Evolutionary conservation across 768 basidiomycete genomes (phyloP), one percentile per base, ranked within the genome.

Genomic region (Filobasidium floriforme): DNA sequence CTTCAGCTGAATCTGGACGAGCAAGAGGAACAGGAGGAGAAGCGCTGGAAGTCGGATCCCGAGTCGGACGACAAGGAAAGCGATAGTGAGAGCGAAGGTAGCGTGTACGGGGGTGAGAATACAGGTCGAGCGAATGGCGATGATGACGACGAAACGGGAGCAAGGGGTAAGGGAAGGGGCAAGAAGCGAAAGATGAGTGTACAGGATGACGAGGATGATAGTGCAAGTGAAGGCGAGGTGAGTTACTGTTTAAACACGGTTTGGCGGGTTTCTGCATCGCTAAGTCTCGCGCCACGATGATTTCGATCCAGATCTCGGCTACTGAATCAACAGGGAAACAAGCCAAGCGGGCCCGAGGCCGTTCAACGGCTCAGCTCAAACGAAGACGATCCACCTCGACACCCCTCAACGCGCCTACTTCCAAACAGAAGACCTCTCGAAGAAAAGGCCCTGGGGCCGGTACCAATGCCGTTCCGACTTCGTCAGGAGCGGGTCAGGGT

Each of bases 11-110:
- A 37, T 37, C 32, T 9, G 32, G 32, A 37, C 32, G 32, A 37
- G 32, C 32, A 37, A 37, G 32, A 57, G 54, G 54, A 57, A 15
- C 18, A 57, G 15, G 54, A 57, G 54, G 54, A 57, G n/a, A 57
- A 57, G 5, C 22, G 54, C 2, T 57, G 14, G 18, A 57, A 57
- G 15, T 57, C 54, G 15, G 54, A 57, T 24, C 54, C 54, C 12
- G 54, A 57, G 24, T 57, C 54, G 54, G n/a, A 57, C 7, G 22
- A 24, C 54, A n/a, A 57, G 26, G 14, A 2, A 5, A 57, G 54
- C 24, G 54, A 49, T 49, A 49, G 46, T 12, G 3, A 4, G 15
- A 49, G 24, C 24, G 54, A 51, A 51, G 46, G 46, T 18, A 51
- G 46, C 46, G 46, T 19, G 4, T 51, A 51, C 12, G 46, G 46